Evolutionary conservation across 176 grass and related monocot genomes (phyloP).

Genomic region (Pharus latifolius): DNA sequence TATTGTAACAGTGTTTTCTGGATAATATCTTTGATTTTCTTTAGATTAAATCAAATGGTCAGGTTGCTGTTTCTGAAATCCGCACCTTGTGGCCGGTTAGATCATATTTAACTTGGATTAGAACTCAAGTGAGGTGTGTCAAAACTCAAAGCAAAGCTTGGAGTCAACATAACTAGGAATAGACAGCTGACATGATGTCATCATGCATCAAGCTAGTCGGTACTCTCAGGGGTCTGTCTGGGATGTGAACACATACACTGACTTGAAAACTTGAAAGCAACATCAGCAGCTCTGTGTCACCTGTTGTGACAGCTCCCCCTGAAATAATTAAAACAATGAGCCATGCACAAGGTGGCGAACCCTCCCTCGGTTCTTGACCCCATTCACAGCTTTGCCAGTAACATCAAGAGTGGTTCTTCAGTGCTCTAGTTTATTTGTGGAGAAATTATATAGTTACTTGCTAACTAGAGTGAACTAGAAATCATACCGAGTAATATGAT

Average conservation of each 20-base stretch:
- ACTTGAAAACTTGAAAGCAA: conserved; percentile 3
- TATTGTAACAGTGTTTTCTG: no score
- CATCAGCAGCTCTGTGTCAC: not conserved
- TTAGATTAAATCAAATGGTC: no score
- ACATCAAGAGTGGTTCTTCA: not conserved
- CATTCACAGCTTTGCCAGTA: not conserved
- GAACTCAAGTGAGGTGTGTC: no score
- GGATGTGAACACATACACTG: not conserved
- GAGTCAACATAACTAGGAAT: not conserved
- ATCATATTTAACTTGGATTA: no score
- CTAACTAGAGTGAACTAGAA: no score
- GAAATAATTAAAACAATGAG: not conserved
- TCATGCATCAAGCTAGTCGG: not conserved
- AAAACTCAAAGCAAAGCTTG: not conserved
- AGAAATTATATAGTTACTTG: no score
- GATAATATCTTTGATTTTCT: no score
- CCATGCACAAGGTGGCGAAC: not conserved
- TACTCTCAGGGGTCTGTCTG: not conserved
- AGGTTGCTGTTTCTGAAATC: no score
- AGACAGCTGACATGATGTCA: not conserved
- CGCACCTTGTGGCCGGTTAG: no score
- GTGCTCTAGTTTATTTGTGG: not conserved
- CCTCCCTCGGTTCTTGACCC: not conserved
- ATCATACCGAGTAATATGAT: no score
- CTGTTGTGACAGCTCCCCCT: not conserved